Percentiles rank a stretch among this genome's conserved stretches.
Conservation (phyloP, 2,329 filamentous ascomycete genomes). For the Niveomyces coronatus region DNA sequence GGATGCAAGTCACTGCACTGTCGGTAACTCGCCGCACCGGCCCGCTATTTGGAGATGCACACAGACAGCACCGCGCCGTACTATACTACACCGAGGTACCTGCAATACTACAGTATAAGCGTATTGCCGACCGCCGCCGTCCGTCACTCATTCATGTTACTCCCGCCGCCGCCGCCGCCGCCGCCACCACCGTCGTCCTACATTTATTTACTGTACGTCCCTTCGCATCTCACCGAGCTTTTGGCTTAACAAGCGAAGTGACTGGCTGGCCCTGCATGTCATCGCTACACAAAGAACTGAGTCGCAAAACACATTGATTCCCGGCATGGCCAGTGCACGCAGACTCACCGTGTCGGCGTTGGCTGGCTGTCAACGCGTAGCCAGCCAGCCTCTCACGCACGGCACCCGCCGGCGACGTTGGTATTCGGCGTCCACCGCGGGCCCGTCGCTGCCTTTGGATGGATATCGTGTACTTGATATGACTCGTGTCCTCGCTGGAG, state of each 20-base stretch:
- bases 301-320: no score
- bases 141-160: no score
- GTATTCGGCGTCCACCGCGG: slow-evolving; percentile 4
- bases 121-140: no score
- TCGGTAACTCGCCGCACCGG: slow-evolving; percentile 1
- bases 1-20: no score
- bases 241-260: no score
- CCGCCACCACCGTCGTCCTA: no score
- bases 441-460: slow-evolving; percentile 52
- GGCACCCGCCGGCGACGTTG: slow-evolving; percentile 5
- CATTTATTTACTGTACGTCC: neutral
- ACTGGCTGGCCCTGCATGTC: no score
- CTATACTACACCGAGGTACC: no score
- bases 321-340: slow-evolving; percentile 4
- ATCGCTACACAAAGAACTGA: neutral
- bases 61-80: neutral
- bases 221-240: no score
- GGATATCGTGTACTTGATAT: slow-evolving; percentile 90
- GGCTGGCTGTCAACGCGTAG: slow-evolving; percentile 4
- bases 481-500: slow-evolving; percentile 90
- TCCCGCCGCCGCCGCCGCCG: no score
- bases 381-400: neutral
- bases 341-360: slow-evolving; percentile 3
- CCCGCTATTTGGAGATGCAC: slow-evolving; percentile 4
- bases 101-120: no score